phyloP scores from a whole-genome alignment of 176 grass and related monocot genomes.

The Hordeum vulgare region MorexV3_pseudomolecules_assembly NC_058522.1:549447589-549448088 shows the following conservation, averaged over 20 bases:
- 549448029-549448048: neutral
- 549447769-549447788: constrained; percentile 12
- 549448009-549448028: neutral
- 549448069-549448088: neutral
- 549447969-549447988: neutral
- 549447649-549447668: constrained; percentile 54
- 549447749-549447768: neutral
- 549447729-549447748: neutral
- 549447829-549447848: neutral
- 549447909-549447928: neutral
- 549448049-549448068: neutral
- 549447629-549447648: constrained; percentile 53
- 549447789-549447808: constrained; percentile 17
- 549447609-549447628: constrained; percentile 58
- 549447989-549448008: neutral
- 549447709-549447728: constrained; percentile 9
- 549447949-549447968: neutral
- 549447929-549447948: neutral
- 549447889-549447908: constrained; percentile 4
- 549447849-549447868: neutral
- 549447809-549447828: neutral
- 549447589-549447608: constrained; percentile 36
- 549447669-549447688: constrained; percentile 26
- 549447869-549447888: neutral
- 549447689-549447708: neutral